Evolutionary conservation across 2,329 filamentous ascomycete species (phyloP).

Genomic region (Aspergillus sp.): DNA sequence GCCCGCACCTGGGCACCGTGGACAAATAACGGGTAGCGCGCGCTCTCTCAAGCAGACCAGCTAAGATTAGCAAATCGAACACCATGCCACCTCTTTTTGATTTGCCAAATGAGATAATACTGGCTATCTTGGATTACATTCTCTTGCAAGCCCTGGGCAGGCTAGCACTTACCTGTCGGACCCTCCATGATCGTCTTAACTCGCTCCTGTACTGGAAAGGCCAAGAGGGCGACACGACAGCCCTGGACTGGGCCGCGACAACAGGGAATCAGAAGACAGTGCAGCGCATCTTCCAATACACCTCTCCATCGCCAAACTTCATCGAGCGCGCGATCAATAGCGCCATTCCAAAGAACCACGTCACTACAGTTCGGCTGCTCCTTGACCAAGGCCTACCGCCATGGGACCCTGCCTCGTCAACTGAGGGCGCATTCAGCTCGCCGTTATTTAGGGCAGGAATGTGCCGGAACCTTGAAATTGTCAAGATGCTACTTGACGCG

Average conservation of each 20-base stretch:
- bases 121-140: background rate
- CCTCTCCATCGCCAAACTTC: background rate
- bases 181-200: background rate
- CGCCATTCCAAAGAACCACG: background rate
- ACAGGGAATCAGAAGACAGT: background rate
- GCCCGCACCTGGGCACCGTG: too few species aligned
- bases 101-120: background rate
- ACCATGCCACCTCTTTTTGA: background rate
- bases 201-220: background rate
- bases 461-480: background rate
- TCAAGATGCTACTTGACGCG: background rate
- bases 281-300: background rate
- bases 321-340: background rate
- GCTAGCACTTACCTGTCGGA: background rate
- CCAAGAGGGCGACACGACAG: background rate
- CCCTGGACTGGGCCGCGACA: background rate
- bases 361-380: background rate
- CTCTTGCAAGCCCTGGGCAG: background rate
- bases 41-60: too few species aligned
- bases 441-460: background rate
- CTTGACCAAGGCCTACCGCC: background rate
- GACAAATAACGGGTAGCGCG: too few species aligned
- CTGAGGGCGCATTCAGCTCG: background rate
- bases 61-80: too few species aligned
- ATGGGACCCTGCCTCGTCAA: background rate